phyloP scores from a whole-genome alignment of 1,284 basidiomycete genomes.

The Ustilago hordei region DNA sequence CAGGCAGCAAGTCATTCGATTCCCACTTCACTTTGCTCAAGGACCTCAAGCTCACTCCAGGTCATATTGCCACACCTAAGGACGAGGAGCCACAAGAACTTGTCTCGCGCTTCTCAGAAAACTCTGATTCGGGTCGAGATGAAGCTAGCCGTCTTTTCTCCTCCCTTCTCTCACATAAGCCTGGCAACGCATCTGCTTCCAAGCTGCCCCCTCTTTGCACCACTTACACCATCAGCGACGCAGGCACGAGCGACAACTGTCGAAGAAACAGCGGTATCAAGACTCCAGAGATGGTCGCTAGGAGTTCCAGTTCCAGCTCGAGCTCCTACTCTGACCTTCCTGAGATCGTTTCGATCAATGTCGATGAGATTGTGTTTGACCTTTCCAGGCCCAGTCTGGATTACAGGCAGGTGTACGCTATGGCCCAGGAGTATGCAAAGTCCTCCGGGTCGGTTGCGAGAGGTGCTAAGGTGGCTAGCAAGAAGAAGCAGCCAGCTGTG shows the following conservation, averaged over 20 bases:
- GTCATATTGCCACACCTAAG: slow-evolving; percentile 10
- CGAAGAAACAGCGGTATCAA: slow-evolving; percentile 3
- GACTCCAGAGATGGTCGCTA: slow-evolving; percentile 25
- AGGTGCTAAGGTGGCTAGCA: background rate
- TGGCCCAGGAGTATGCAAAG: slow-evolving; percentile 26
- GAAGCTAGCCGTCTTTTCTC: slow-evolving; percentile 10
- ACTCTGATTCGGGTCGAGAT: slow-evolving; percentile 22
- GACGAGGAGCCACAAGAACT: slow-evolving; percentile 4
- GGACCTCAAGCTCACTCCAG: slow-evolving; percentile 24
- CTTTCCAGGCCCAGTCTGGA: slow-evolving; percentile 20
- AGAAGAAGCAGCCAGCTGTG: background rate
- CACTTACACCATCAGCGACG: background rate
- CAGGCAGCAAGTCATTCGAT: slow-evolving; percentile 1
- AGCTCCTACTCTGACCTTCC: slow-evolving; percentile 24
- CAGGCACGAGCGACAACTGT: background rate
- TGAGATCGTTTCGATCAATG: slow-evolving; percentile 14
- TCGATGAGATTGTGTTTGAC: slow-evolving; percentile 30
- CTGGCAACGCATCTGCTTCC: slow-evolving; percentile 2
- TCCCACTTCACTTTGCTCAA: slow-evolving; percentile 1
- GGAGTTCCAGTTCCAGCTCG: slow-evolving; percentile 23
- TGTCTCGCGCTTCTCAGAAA: slow-evolving; percentile 23
- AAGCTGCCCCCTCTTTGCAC: slow-evolving; percentile 10
- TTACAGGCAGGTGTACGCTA: slow-evolving; percentile 16
- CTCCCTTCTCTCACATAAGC: slow-evolving; percentile 6
- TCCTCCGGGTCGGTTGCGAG: background rate